Percentiles rank a stretch among this genome's conserved stretches.
phyloP scores from a whole-genome alignment of 1,284 basidiomycete genomes.

The Microbotryum lychnidis-dioicae region DNA sequence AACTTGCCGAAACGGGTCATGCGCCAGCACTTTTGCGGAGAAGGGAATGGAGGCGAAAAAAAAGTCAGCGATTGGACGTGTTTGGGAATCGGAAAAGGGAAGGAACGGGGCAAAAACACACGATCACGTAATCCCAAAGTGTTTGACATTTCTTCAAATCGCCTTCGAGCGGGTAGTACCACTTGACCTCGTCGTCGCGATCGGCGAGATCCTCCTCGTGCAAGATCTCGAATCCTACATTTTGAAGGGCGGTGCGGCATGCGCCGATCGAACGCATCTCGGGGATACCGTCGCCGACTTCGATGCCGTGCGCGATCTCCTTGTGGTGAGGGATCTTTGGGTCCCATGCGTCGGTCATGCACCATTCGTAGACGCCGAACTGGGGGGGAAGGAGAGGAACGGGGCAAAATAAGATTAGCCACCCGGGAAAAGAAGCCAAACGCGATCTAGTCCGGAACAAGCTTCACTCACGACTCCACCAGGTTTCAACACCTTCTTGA shows the following conservation, averaged over 20 bases:
- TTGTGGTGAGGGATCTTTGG: conserved; percentile 76
- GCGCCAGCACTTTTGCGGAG: conserved; percentile 48
- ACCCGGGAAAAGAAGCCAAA: too few species aligned
- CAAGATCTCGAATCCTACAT: conserved; percentile 80
- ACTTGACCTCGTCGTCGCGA: conserved; percentile 51
- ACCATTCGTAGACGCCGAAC: conserved; percentile 99
- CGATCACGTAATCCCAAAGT: conserved; percentile 62
- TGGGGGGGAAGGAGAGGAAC: conserved; percentile 36
- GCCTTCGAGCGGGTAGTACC: conserved; percentile 96
- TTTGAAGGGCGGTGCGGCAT: conserved; percentile 68
- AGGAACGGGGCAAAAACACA: conserved; percentile 6
- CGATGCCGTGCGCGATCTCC: conserved; percentile 67
- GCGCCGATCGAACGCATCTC: conserved; percentile 79
- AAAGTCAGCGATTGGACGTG: conserved; percentile 39
- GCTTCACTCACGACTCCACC: conserved; percentile 71
- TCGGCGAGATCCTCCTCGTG: conserved; percentile 93
- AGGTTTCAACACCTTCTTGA: conserved; percentile 90
- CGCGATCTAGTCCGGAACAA: background rate
- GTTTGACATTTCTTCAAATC: conserved; percentile 82
- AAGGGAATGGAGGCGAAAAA: conserved; percentile 39
- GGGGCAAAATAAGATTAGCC: too few species aligned
- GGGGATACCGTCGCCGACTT: conserved; percentile 88
- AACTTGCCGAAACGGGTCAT: conserved; percentile 82
- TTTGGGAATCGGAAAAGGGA: background rate
- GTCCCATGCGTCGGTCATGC: conserved; percentile 95